These are phyloP conservation scores for Pichia gijzeniarum DNA, from an alignment of 805 yeast species.

Conservation along the genomic window DNA sequence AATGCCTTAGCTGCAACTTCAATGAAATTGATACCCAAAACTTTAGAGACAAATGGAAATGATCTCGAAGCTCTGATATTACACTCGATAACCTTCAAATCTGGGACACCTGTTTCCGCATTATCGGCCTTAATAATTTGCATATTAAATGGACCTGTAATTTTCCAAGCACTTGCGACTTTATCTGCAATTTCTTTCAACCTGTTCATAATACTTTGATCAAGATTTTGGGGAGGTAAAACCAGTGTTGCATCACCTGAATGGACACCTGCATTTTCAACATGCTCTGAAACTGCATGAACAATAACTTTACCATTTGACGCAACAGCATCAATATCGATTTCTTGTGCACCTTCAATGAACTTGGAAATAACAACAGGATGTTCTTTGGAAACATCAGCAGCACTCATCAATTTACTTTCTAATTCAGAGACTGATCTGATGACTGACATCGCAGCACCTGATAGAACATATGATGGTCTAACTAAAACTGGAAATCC, in stretches of 20 bases:
- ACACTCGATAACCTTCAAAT: constrained; percentile 95
- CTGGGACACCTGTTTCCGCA: constrained; percentile 47
- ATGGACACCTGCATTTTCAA: constrained; percentile 97
- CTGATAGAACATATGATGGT: constrained; percentile 94
- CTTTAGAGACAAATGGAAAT: constrained; percentile 98
- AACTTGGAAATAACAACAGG: constrained; percentile 97
- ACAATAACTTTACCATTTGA: constrained; percentile 79
- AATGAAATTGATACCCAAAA: constrained; percentile 88
- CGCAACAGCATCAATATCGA: constrained; percentile 97
- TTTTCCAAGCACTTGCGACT: constrained; percentile 90
- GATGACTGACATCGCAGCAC: constrained; percentile 98
- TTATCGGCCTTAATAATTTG: constrained; percentile 81
- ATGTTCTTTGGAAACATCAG: constrained; percentile 90
- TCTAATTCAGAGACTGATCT: constrained; percentile 73
- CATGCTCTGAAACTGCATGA: constrained; percentile 96
- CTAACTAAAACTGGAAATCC: constrained; percentile 95
- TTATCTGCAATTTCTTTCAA: constrained; percentile 85
- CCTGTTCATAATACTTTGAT: constrained; percentile 58
- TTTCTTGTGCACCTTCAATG: constrained; percentile 93
- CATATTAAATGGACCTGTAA: constrained; percentile 98
- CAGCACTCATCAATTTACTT: constrained; percentile 75
- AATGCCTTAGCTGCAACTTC: constrained; percentile 91
- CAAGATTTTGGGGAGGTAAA: constrained; percentile 82
- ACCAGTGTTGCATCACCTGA: constrained; percentile 97
- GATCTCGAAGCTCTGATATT: constrained; percentile 98